These are phyloP conservation scores for Erythrophleum ivorense DNA, from an alignment of 331 rosid species.

Conservation along the genomic window DNA sequence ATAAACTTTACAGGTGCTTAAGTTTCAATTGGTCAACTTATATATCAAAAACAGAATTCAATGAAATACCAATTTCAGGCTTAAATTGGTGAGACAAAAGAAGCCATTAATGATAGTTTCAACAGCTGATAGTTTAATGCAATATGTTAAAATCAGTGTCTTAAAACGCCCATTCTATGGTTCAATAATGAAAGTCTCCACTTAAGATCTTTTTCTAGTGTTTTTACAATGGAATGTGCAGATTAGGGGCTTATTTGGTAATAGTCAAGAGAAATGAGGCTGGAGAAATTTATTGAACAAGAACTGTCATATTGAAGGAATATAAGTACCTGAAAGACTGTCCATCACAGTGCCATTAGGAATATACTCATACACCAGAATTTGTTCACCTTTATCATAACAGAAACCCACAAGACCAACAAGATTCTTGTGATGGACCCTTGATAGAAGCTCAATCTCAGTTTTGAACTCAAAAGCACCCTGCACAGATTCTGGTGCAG, in stretches of 20 bases:
- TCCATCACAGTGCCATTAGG: conserved; percentile 44
- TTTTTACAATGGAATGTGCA: not conserved
- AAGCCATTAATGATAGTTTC: not conserved
- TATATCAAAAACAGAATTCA: not conserved
- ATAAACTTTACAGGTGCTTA: too few relatives aligned
- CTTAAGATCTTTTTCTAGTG: not conserved
- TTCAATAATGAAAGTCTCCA: not conserved
- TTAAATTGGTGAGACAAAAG: not conserved
- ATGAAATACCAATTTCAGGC: not conserved
- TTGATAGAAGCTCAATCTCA: conserved; percentile 50
- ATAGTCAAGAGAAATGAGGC: not conserved
- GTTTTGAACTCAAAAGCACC: conserved; percentile 46
- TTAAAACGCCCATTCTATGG: not conserved
- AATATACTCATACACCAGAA: conserved; percentile 45
- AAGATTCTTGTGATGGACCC: conserved; percentile 52
- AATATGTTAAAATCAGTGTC: not conserved
- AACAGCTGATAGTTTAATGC: not conserved
- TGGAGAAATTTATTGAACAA: too few relatives aligned
- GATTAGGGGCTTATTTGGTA: not conserved
- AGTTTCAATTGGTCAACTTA: too few relatives aligned
- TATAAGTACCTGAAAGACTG: conserved; percentile 34
- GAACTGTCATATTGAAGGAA: not conserved
- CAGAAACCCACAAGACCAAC: conserved; percentile 46
- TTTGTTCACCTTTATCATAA: conserved; percentile 45
- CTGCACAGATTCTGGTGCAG: conserved; percentile 36